Evolutionary conservation across 2,329 filamentous ascomycete genomes (phyloP).

Genomic region (Beauveria rudraprayagi): DNA sequence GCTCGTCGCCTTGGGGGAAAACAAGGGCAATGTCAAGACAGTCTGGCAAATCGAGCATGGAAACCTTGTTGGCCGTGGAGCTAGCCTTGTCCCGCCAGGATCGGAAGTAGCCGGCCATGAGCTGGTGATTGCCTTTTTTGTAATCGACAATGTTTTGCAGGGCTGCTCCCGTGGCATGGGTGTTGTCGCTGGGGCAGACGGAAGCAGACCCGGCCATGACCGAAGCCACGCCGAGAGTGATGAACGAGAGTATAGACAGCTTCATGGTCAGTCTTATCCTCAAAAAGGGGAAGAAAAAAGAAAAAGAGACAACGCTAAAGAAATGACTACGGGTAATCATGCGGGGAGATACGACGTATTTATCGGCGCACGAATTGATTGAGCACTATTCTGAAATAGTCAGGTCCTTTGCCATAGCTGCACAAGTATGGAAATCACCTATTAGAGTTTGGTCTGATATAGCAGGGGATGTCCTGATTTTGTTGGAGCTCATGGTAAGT

Average conservation of each 20-base stretch:
- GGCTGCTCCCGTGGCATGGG: not conserved
- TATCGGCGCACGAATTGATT: not conserved
- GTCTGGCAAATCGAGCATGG: slow-evolving; percentile 10
- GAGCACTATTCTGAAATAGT: slow-evolving; percentile 6
- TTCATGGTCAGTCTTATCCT: not conserved
- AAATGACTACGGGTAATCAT: no score
- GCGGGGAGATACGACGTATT: not conserved
- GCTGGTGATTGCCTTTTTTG: slow-evolving; percentile 6
- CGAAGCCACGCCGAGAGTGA: not conserved
- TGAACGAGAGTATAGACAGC: not conserved
- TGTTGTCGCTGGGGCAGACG: slow-evolving; percentile 8
- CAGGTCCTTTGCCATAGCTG: not conserved
- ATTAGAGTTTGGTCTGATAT: not conserved
- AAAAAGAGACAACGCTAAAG: not conserved
- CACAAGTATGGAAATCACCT: not conserved
- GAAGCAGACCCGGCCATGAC: slow-evolving; percentile 3
- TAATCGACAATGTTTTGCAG: slow-evolving; percentile 9
- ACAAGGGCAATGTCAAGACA: slow-evolving; percentile 11
- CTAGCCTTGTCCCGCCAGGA: not conserved
- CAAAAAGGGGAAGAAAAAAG: no score
- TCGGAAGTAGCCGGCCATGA: slow-evolving; percentile 11
- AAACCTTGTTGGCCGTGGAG: not conserved
- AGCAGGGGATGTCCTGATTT: not conserved
- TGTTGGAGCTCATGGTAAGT: not conserved
- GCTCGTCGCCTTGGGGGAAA: slow-evolving; percentile 5